Percentiles rank a stretch among this genome's conserved stretches.
These are phyloP conservation scores for Margaritispora aquatica DNA, from an alignment of 495 filamentous ascomycete genomes.

Conservation along the genomic window DNA sequence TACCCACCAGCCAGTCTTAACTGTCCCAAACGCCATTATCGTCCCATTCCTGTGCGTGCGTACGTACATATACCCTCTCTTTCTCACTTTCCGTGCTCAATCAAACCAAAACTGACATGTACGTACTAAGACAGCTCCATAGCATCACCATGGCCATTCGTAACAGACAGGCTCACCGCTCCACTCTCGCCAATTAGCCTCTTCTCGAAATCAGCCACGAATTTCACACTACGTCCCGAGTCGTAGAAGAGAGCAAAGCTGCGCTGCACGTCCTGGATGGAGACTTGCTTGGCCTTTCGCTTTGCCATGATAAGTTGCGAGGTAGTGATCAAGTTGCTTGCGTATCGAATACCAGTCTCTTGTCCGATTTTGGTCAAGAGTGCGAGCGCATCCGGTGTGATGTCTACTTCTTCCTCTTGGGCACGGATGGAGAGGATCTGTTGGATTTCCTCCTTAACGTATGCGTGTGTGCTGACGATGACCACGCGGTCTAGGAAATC, in stretches of 20 bases:
- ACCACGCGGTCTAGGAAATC: constrained; percentile 96
- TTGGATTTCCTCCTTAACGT: constrained; percentile 75
- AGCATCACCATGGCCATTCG: constrained; percentile 63
- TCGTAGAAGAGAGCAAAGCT: constrained; percentile 94
- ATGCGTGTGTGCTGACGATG: constrained; percentile 93
- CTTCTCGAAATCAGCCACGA: constrained; percentile 85
- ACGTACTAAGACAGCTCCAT: constrained; percentile 87
- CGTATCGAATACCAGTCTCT: constrained; percentile 87
- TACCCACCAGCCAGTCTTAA: too few species aligned
- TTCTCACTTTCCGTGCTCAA: too few species aligned
- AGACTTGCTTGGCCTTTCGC: constrained; percentile 71
- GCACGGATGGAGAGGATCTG: constrained; percentile 88
- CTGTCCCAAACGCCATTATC: too few species aligned
- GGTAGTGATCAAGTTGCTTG: constrained; percentile 92
- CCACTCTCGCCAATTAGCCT: constrained; percentile 87
- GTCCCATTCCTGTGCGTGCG: too few species aligned
- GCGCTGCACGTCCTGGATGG: constrained; percentile 81
- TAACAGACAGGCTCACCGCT: constrained; percentile 57
- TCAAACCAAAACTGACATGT: too few species aligned
- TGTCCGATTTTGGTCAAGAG: constrained; percentile 92
- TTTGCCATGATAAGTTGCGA: constrained; percentile 75
- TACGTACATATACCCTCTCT: too few species aligned
- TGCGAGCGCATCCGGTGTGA: constrained; percentile 81
- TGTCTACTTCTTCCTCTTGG: constrained; percentile 90
- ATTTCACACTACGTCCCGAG: constrained; percentile 77